A percentile compares a stretch with the other conserved stretches of the same genome.
Conservation (phyloP, 2,329 filamentous ascomycete species). For the Trichoderma sp. region DNA sequence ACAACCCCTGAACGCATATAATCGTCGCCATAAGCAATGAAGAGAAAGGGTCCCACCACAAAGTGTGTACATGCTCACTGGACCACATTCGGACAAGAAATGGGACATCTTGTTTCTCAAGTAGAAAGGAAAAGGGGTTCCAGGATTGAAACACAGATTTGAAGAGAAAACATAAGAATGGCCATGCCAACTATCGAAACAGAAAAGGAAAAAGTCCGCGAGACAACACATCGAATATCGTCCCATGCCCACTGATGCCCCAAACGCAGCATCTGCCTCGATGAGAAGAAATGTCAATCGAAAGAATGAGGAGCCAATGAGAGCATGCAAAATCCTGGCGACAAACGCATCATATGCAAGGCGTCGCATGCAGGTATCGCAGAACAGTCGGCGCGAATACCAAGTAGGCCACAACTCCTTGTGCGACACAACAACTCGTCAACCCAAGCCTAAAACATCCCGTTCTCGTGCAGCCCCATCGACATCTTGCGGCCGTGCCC, state of each 20-base stretch:
- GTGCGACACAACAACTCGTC: not conserved
- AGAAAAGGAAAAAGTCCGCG: no score
- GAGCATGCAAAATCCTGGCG: not conserved
- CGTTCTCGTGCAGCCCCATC: constrained; percentile 56
- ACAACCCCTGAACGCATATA: constrained; percentile 6
- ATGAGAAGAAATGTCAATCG: not conserved
- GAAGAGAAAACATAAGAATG: not conserved
- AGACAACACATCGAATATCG: not conserved
- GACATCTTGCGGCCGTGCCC: constrained; percentile 45
- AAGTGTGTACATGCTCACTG: not conserved
- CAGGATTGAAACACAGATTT: not conserved
- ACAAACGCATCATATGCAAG: not conserved
- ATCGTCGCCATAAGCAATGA: not conserved
- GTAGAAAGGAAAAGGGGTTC: not conserved
- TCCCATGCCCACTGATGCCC: not conserved
- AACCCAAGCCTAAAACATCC: constrained; percentile 54
- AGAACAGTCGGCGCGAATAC: no score
- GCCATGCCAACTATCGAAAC: constrained; percentile 11
- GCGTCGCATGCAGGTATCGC: not conserved
- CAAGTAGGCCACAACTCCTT: not conserved
- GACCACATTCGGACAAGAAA: not conserved
- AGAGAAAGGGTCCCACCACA: constrained; percentile 3
- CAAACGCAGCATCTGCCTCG: not conserved
- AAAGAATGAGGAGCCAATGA: not conserved
- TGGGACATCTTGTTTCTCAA: not conserved